Evolutionary conservation across 2,329 filamentous ascomycete species (phyloP), one percentile per base, ranked within the genome.

Genomic region (Kalaharituber pfeilii): DNA sequence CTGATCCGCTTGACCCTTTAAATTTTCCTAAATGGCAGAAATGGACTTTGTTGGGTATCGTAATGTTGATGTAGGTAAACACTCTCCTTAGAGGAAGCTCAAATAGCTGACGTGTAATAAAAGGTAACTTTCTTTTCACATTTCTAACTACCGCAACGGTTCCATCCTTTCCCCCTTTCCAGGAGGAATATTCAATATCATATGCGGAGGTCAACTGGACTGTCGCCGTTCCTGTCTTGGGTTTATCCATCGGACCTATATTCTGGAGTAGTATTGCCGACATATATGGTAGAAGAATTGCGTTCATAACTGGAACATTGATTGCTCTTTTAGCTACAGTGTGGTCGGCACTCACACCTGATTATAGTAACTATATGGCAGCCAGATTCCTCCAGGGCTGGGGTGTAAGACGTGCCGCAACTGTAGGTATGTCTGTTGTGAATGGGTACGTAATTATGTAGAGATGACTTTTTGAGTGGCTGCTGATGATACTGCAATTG

Each of bases 351-450:
- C 62, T 66, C 53, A 33, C 53, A 42, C 13, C 49, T 49, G n/a
- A 27, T 42, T 75, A 75, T 61, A 59, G 64, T 1, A 70, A 70
- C 0, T 78, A 78, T 63, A 76, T 79, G 73, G 71, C 72, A n/a
- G 74, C 73, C 1, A 67, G 76, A 2, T 77, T 78, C 61, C 76
- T 78, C 61, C 75, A 79, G 61, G 76, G 76, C 0, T 67, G 78
- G 8, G 75, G 75, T 0, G 73, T 75, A 13, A 71, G 71, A 42
- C 75, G 75, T 3, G 74, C 72, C 1, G 69, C 73, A 3, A 77
- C 73, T 1, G 72, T 78, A 11, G 76, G 76, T 0, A 68, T 78
- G 62, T 73, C 73, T 25, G 69, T 77, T 25, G 53, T 61, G 7
- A 57, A 57, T 27, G 58, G 60, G 47, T 50, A 50, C 13, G 47